Evolutionary conservation across 2,329 filamentous ascomycete genomes (phyloP).

Genomic region (Hortaea sp.): DNA sequence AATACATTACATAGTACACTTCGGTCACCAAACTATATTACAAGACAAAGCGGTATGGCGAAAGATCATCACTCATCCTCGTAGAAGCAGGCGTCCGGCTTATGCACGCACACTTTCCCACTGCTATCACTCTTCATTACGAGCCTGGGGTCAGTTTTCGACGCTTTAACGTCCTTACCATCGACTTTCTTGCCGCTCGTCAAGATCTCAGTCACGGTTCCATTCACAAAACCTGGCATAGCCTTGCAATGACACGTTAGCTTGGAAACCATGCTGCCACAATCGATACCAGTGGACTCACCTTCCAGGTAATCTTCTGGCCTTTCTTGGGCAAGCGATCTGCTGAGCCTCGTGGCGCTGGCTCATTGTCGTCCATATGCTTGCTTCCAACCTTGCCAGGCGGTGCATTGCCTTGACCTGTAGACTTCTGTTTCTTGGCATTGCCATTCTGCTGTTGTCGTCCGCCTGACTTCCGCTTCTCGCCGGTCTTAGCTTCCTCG

Average conservation of each 20-base stretch:
- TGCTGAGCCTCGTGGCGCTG: conserved; percentile 21
- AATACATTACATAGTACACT: too few relatives aligned
- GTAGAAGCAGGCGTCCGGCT: conserved; percentile 34
- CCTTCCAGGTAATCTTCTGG: conserved; percentile 32
- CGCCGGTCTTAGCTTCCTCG: conserved; percentile 5
- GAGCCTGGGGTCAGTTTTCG: conserved; percentile 33
- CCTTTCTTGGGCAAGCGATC: conserved; percentile 31
- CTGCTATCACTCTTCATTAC: conserved; percentile 30
- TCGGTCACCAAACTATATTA: too few relatives aligned
- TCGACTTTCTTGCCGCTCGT: conserved; percentile 31
- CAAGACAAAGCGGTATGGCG: too few relatives aligned
- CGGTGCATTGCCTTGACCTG: conserved; percentile 11
- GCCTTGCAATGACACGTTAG: conserved; percentile 10
- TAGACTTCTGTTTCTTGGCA: conserved; percentile 25
- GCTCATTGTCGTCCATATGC: conserved; percentile 21
- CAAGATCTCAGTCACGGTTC: conserved; percentile 33
- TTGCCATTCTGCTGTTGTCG: conserved; percentile 5
- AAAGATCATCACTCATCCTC: conserved; percentile 11
- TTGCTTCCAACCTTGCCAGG: conserved; percentile 19
- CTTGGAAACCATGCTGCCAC: too few relatives aligned
- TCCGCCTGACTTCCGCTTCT: conserved; percentile 11
- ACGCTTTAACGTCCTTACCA: conserved; percentile 33
- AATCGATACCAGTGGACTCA: neutral
- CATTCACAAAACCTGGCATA: conserved; percentile 30
- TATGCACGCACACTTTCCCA: conserved; percentile 34